phyloP scores from a whole-genome alignment of 768 basidiomycete genomes.

The Mrakia hoshinonis region DNA sequence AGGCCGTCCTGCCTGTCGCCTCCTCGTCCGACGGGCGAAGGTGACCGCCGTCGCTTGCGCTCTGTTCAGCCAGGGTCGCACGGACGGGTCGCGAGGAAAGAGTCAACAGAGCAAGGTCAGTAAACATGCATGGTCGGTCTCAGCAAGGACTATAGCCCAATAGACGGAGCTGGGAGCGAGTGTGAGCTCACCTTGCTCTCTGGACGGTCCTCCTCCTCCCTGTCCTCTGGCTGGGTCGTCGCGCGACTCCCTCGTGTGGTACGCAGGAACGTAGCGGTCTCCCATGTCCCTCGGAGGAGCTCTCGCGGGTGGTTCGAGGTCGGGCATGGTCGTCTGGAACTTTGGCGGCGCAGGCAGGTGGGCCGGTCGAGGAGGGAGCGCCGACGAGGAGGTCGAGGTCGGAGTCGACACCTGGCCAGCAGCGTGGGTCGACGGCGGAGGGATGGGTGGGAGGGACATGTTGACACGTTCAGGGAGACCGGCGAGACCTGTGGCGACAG shows the following conservation, averaged over 20 bases:
- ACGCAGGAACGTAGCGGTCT: conserved; percentile 5
- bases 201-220: neutral
- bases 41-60: conserved; percentile 69
- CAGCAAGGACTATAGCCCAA: neutral
- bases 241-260: conserved; percentile 10
- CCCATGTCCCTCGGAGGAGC: neutral
- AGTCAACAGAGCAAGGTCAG: neutral
- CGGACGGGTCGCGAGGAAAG: neutral
- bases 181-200: neutral
- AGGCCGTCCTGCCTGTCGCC: conserved; percentile 47
- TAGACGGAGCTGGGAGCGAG: neutral
- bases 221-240: neutral
- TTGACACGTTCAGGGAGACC: neutral
- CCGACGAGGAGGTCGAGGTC: neutral
- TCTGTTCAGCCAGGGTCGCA: conserved; percentile 42
- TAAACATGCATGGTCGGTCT: neutral
- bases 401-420: neutral
- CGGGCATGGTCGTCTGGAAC: neutral
- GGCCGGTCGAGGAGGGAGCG: conserved; percentile 19
- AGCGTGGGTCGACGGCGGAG: neutral
- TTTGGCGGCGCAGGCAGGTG: conserved; percentile 23
- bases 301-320: neutral
- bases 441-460: conserved; percentile 5
- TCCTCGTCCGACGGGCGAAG: conserved; percentile 68
- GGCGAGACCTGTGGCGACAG: neutral